These are phyloP conservation scores for Parmelia sp. DNA, from an alignment of 495 filamentous ascomycete genomes.

Conservation along the genomic window DNA sequence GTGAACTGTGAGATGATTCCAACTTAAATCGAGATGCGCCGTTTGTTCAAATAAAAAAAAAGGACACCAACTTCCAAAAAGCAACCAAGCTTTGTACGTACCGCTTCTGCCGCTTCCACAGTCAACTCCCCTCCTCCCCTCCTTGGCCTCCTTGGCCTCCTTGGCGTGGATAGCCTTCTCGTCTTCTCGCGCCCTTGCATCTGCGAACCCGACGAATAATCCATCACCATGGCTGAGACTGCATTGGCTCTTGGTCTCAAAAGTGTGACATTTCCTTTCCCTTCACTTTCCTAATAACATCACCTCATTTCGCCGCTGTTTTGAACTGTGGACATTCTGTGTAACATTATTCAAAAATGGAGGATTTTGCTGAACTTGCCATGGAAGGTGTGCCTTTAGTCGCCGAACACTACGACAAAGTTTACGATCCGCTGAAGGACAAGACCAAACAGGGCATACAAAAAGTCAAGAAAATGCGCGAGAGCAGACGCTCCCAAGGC, in stretches of 20 bases:
- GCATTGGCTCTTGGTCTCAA: constrained; percentile 12
- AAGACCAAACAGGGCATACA: constrained; percentile 23
- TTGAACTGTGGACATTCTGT: neutral
- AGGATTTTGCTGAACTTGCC: constrained; percentile 25
- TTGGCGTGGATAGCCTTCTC: neutral
- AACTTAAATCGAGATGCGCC: too few species aligned
- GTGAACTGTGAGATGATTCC: too few species aligned
- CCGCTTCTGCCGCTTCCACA: too few species aligned
- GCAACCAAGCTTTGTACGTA: constrained; percentile 19
- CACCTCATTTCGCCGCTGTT: too few species aligned
- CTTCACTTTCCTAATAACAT: neutral
- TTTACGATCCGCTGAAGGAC: constrained; percentile 26
- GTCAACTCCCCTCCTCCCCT: neutral
- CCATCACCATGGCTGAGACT: constrained; percentile 2
- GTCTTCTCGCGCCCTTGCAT: neutral
- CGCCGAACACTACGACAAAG: constrained; percentile 29
- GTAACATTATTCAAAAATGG: constrained; percentile 7
- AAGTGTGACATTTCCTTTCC: neutral
- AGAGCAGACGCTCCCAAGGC: constrained; percentile 28
- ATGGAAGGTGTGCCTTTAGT: constrained; percentile 23
- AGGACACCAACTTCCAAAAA: neutral
- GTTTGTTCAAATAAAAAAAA: neutral
- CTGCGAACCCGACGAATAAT: neutral
- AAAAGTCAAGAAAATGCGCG: constrained; percentile 19
- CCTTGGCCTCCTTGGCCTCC: constrained; percentile 14